Conservation (phyloP, 352 stramenopile genomes). For the Lagenidium giganteum region DNA sequence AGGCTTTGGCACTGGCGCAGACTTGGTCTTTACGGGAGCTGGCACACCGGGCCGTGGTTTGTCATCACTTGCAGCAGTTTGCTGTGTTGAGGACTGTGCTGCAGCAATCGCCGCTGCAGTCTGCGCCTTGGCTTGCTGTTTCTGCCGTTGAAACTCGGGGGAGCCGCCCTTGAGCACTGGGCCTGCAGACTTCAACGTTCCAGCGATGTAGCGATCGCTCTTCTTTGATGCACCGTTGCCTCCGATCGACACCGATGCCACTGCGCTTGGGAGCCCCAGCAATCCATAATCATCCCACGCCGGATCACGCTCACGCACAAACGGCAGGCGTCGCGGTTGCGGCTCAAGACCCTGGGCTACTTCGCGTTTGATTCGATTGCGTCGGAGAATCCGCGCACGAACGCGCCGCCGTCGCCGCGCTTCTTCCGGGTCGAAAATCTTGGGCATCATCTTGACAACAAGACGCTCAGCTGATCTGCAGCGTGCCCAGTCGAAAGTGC, state of each 20-base stretch:
- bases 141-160: too few species aligned
- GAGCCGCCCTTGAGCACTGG: not conserved
- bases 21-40: too few species aligned
- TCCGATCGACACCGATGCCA: too few species aligned
- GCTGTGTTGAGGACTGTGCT: too few species aligned
- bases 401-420: conserved; percentile 29
- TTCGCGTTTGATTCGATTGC: conserved; percentile 60
- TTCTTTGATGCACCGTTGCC: too few species aligned
- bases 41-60: too few species aligned
- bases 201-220: conserved; percentile 3
- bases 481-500: too few species aligned
- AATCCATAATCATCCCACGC: not conserved
- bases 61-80: too few species aligned
- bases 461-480: not conserved
- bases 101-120: too few species aligned
- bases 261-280: conserved; percentile 5
- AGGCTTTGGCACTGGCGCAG: too few species aligned
- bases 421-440: conserved; percentile 58
- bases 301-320: not conserved
- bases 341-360: conserved; percentile 36
- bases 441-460: too few species aligned
- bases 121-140: too few species aligned
- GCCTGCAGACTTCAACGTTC: conserved; percentile 1
- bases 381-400: conserved; percentile 46
- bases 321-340: conserved; percentile 18